Evolutionary conservation across 352 stramenopile species (phyloP).

Genomic region (Stramenopiles sp.): DNA sequence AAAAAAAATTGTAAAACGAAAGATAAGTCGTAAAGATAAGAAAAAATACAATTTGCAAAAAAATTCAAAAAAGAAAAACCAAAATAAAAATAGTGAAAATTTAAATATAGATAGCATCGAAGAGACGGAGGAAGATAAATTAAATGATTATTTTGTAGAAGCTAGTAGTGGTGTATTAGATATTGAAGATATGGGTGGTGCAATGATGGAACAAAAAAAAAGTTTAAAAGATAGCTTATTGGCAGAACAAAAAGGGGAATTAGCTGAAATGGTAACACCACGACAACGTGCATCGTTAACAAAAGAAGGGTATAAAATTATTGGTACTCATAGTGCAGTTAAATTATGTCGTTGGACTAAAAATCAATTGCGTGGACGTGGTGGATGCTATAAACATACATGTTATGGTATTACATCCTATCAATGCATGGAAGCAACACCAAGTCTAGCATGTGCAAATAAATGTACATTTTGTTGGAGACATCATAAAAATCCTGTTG

Average conservation of each 20-base stretch:
- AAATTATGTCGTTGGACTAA: conserved; percentile 98
- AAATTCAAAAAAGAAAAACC: too few relatives aligned
- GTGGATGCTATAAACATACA: conserved; percentile 96
- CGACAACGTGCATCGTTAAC: conserved; percentile 75
- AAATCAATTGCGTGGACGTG: conserved; percentile 81
- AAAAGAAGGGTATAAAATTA: conserved; percentile 96
- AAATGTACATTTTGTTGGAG: conserved; percentile 97
- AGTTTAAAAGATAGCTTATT: conserved; percentile 33
- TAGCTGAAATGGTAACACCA: conserved; percentile 75
- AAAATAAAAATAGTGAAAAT: not conserved
- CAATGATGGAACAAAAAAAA: conserved; percentile 34
- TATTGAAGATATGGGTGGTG: conserved; percentile 55
- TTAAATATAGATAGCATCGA: not conserved
- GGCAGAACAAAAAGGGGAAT: conserved; percentile 16
- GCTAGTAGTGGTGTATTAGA: conserved; percentile 19
- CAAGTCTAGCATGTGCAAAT: conserved; percentile 88
- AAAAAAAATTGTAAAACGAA: not conserved
- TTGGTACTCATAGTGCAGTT: conserved; percentile 88
- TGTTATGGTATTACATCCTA: conserved; percentile 98
- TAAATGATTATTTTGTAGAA: not conserved
- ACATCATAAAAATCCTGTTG: conserved; percentile 96
- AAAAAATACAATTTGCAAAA: not conserved
- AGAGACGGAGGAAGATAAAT: not conserved
- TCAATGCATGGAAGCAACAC: conserved; percentile 96
- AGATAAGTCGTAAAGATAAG: not conserved